Evolutionary conservation across 2,329 filamentous ascomycete species (phyloP), one percentile per base, ranked within the genome.

Genomic region (Aspergillus fructus): DNA sequence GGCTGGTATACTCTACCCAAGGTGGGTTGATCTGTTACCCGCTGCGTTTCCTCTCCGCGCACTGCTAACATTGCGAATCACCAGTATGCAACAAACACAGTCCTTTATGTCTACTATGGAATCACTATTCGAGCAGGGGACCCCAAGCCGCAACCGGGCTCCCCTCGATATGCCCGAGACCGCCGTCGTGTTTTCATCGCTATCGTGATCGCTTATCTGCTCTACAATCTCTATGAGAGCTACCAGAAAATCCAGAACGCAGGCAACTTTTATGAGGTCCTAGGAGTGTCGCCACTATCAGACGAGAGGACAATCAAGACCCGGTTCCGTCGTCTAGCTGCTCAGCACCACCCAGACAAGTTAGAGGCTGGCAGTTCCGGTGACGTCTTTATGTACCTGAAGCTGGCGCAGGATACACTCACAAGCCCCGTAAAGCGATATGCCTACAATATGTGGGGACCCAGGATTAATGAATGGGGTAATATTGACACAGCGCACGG

Each of bases 161-260:
- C 73, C 81, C 81, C 86, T 2, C 86, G 86, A 63, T 90, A 85
- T 72, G 80, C 83, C 62, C 81, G 83, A 56, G 90, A 97, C 78
- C 88, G 91, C 59, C 89, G 89, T 57, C 85, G 86, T 66, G 93
- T 97, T 71, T 87, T 94, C 72, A 88, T 93, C 70, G 79, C 88
- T 65, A 90, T 97, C 68, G 88, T 97, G 50, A 80, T 88, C 49
- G 78, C 85, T 59, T 99, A 97, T 78, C 89, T 97, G 39, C 77
- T 89, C 63, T 97, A 96, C 81, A 96, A 92, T 47, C 86, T 97
- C 67, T 94, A 93, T 78, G 93, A 97, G 77, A 89, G 91, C 68
- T 90, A 96, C 81, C 86, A 90, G 78, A 86, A 91, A 62, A 82
- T 96, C 27, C 88, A 85, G 61, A 79, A 82, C 45, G 79, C 81